A percentile compares a stretch with the other conserved stretches of the same genome.
These are phyloP conservation scores for Naganishia antarctica DNA, from an alignment of 768 basidiomycete species.

Conservation along the genomic window DNA sequence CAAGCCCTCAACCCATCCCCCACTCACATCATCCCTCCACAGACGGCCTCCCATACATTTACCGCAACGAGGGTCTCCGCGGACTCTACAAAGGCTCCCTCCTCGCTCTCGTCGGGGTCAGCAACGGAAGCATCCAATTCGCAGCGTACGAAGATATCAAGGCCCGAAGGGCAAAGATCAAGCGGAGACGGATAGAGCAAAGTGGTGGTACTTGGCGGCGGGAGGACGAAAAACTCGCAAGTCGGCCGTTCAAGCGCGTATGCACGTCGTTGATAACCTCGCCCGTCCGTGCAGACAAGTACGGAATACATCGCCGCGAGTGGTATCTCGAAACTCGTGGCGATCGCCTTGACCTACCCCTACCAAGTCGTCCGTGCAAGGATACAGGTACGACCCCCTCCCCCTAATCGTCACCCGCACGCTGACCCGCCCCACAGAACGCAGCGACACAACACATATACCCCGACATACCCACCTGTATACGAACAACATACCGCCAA, in stretches of 20 bases:
- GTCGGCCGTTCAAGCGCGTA: no score
- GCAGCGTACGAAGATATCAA: constrained; percentile 97
- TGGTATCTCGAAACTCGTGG: constrained; percentile 78
- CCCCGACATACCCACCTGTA: constrained; percentile 75
- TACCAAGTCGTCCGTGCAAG: constrained; percentile 95
- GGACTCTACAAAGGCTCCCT: constrained; percentile 85
- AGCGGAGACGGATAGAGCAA: constrained; percentile 60
- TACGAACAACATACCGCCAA: constrained; percentile 70
- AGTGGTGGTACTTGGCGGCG: constrained; percentile 63
- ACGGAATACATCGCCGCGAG: constrained; percentile 86
- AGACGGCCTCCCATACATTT: constrained; percentile 72
- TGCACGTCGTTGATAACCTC: no score
- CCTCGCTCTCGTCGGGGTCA: constrained; percentile 83
- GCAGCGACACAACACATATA: constrained; percentile 53
- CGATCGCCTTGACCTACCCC: constrained; percentile 82
- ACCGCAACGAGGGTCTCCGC: constrained; percentile 64
- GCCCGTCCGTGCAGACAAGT: no score
- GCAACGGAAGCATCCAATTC: constrained; percentile 92
- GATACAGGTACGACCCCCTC: constrained; percentile 63
- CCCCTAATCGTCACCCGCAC: neutral
- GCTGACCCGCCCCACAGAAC: constrained; percentile 25
- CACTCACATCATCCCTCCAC: no score
- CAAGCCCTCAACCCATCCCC: no score
- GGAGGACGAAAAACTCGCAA: constrained; percentile 78
- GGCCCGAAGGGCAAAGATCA: constrained; percentile 67